These are phyloP conservation scores for Penicilliopsis zonata DNA, from an alignment of 495 filamentous ascomycete genomes.

Conservation along the genomic window DNA sequence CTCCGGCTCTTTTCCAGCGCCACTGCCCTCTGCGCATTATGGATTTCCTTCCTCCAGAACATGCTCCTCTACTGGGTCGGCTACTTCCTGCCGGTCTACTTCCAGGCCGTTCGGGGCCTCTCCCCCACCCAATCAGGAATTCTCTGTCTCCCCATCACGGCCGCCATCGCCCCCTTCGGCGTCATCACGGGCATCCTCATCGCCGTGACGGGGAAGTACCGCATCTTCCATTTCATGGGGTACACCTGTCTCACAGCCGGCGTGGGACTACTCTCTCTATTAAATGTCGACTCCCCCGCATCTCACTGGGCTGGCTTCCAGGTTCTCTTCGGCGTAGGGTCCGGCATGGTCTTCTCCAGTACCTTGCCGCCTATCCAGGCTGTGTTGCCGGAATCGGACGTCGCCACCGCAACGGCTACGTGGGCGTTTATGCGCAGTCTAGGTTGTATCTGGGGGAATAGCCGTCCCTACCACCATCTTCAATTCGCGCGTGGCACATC, in stretches of 20 bases:
- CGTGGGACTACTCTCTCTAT: constrained; percentile 27
- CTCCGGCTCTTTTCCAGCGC: not conserved
- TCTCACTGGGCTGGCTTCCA: constrained; percentile 20
- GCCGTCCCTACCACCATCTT: constrained; percentile 38
- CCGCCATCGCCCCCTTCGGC: constrained; percentile 19
- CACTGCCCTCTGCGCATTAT: constrained; percentile 5
- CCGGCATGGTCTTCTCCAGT: constrained; percentile 16
- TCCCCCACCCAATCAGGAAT: constrained; percentile 24
- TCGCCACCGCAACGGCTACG: constrained; percentile 25
- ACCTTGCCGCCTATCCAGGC: constrained; percentile 29
- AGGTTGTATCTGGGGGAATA: constrained; percentile 38
- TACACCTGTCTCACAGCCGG: constrained; percentile 26
- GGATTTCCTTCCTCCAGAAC: constrained; percentile 13
- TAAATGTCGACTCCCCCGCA: constrained; percentile 11
- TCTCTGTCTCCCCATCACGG: constrained; percentile 20
- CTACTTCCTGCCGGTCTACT: constrained; percentile 35
- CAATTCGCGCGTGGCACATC: constrained; percentile 13
- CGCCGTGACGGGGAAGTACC: constrained; percentile 30
- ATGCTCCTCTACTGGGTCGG: constrained; percentile 15
- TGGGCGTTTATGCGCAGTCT: constrained; percentile 37
- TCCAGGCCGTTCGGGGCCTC: constrained; percentile 21
- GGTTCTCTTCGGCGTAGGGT: constrained; percentile 15
- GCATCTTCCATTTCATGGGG: constrained; percentile 26
- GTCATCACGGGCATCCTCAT: constrained; percentile 19
- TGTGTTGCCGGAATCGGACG: constrained; percentile 19